These are phyloP conservation scores for Diutina sp. DNA, from an alignment of 1,139 yeast species.

Conservation along the genomic window DNA sequence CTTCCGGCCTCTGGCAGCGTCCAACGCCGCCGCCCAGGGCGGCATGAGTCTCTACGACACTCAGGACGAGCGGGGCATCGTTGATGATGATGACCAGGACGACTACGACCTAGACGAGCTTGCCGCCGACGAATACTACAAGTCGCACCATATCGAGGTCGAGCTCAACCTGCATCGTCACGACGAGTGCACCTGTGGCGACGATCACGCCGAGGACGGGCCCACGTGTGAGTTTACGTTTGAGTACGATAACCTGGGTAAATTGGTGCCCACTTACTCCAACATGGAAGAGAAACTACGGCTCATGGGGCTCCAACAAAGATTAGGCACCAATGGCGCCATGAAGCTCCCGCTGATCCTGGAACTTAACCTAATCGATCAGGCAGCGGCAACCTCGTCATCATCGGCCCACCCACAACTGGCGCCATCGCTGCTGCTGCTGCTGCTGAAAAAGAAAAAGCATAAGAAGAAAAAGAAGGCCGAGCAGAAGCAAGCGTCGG, in stretches of 20 bases:
- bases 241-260: conserved; percentile 30
- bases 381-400: background rate
- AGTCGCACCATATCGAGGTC: conserved; percentile 29
- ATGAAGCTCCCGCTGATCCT: background rate
- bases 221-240: conserved; percentile 30
- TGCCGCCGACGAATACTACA: conserved; percentile 12
- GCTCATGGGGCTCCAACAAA: background rate
- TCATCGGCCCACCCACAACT: background rate
- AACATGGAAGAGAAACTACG: conserved; percentile 26
- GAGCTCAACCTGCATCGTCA: conserved; percentile 15
- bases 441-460: conserved; percentile 12
- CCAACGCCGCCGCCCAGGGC: conserved; percentile 2
- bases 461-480: conserved; percentile 12
- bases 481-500: background rate
- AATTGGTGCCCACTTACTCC: conserved; percentile 27
- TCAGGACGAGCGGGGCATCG: conserved; percentile 27
- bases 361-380: background rate
- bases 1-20: background rate
- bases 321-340: background rate
- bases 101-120: conserved; percentile 29
- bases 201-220: conserved; percentile 14
- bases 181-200: conserved; percentile 4
- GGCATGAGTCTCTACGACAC: conserved; percentile 22
- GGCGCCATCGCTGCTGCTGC: conserved; percentile 3
- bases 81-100: conserved; percentile 14